Evolutionary conservation across 345 rosid genomes (phyloP), one percentile per base, ranked within the genome.

Genomic region (Arabidopsis thaliana): DNA sequence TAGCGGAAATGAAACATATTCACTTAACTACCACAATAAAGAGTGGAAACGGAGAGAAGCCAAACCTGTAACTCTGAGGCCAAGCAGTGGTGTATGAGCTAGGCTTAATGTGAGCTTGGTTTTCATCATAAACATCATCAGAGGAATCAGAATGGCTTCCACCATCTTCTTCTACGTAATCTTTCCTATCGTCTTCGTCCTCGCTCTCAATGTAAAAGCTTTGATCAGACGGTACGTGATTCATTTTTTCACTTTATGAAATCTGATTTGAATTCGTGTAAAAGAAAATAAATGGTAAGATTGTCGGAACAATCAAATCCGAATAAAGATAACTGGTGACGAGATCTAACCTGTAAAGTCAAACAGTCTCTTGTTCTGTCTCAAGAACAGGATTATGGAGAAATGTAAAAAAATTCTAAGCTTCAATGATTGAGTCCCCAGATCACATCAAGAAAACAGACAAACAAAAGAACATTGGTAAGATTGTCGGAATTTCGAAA

Each of bases 51-150:
- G 7, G 9, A 40, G 42, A 10, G 28, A 50, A 50, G 59, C 34
- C 1, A 38, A 25, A 91, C 98, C 97, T 87, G 94, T 92, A 95
- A 90, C 97, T 92, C 79, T 92, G 99, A 59, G 99, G 99, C 99
- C 99, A 95, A 49, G 89, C 78, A 16, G 93, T 83, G 53, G 74
- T 87, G 85, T 87, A 89, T 42, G 97, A 89, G 73, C 78, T 67
- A 3, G 88, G 83, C 24, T 83, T 89, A 66, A 68, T 76, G 23
- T 85, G 93, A 1, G 58, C 78, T n/a, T 45, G 88, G 66, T 70
- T 85, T 12, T 81, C 93, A 25, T 72, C 75, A 5, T 88, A 76
- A 30, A 78, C 83, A 58, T 78, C 83, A 46, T 78, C 83, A 46
- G 92, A 90, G 7, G 84, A 86, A 80, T 90, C 96, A 11, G 89